Base-by-base conservation (phyloP, 2,329 filamentous ascomycete species). In the Alternaria brassicae region DNA sequence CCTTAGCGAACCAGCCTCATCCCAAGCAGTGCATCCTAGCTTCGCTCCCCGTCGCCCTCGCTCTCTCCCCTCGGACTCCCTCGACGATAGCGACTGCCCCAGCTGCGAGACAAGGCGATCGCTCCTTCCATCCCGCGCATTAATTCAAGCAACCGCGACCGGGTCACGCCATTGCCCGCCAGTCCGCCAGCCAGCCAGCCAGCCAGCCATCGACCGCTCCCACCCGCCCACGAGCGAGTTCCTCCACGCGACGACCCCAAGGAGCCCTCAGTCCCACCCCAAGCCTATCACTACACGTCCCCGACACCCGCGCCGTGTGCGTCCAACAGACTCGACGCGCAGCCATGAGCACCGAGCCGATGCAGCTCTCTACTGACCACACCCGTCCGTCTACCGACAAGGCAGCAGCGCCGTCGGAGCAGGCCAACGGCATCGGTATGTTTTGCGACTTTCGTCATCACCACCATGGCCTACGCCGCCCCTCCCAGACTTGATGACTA, bases 321-420 rank as follows among this genome's bases (percentile, higher is more conserved):
- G 47, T 53, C 50, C 45, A 55, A 68, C 63, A 60, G 60, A 34
- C 41, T 56, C 51, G 56, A 53, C 49, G 69, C 72, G 68, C 71
- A 66, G 71, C 69, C 68, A 79, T 79, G 77, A 78, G 75, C 73
- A 58, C 71, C 65, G 69, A 75, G 59, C 69, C 68, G 32, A 58
- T 64, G 52, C 71, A 70, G 63, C 60, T 69, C 57, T 56, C 71
- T 34, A 53, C 67, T 59, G 72, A 74, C 66, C 58, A 68, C 60
- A 61, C 67, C 32, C 72, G 64, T 52, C 62, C 72, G 36, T 69
- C 69, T 52, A 59, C 68, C 51, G 74, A 73, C 55, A 76, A 77
- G 69, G 62, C 68, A 39, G 30, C 61, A 39, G 59, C 61, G 17
- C 60, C 62, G 36, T 44, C 69, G 42, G 70, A 72, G 45, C 73